Percentiles rank a stretch among this genome's conserved stretches.
Evolutionary conservation across 345 rosid genomes (phyloP).

Genomic region (Ricinus communis): DNA sequence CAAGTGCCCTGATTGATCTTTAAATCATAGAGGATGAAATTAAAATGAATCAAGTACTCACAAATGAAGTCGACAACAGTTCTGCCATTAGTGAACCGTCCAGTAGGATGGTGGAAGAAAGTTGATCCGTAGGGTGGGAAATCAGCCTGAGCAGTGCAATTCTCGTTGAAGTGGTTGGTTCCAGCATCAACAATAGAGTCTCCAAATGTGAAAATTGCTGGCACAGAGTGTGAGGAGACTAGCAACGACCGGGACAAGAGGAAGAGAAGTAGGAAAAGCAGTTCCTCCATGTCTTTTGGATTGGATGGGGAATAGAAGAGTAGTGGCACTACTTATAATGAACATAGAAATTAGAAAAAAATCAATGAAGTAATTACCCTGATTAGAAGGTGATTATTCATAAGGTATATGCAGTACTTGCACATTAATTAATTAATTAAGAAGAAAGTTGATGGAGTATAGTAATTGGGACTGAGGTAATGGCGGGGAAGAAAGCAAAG

Average conservation of each 20-base stretch:
- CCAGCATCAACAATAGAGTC: slow-evolving; percentile 72
- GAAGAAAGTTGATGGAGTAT: no score
- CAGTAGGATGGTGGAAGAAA: slow-evolving; percentile 64
- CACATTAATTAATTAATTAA: no score
- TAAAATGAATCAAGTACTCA: slow-evolving; percentile 9
- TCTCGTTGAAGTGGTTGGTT: slow-evolving; percentile 61
- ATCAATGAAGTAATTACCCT: no score
- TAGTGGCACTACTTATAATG: neutral
- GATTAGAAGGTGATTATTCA: no score
- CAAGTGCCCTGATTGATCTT: no score
- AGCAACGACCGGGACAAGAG: neutral
- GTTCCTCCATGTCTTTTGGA: neutral
- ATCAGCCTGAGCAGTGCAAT: slow-evolving; percentile 66
- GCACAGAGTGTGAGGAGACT: slow-evolving; percentile 28
- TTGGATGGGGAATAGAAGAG: neutral
- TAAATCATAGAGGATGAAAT: neutral
- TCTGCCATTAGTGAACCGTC: slow-evolving; percentile 74
- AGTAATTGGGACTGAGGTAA: no score
- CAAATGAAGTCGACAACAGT: slow-evolving; percentile 64
- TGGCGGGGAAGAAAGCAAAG: no score
- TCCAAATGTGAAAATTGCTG: slow-evolving; percentile 59
- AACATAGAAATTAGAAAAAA: no score
- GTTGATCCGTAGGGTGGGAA: slow-evolving; percentile 72
- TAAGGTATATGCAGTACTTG: no score
- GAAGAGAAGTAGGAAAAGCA: neutral